Base-by-base conservation (phyloP, 202 grass and related monocot genomes). In the Thinopyrum obtusiflorum region DNA sequence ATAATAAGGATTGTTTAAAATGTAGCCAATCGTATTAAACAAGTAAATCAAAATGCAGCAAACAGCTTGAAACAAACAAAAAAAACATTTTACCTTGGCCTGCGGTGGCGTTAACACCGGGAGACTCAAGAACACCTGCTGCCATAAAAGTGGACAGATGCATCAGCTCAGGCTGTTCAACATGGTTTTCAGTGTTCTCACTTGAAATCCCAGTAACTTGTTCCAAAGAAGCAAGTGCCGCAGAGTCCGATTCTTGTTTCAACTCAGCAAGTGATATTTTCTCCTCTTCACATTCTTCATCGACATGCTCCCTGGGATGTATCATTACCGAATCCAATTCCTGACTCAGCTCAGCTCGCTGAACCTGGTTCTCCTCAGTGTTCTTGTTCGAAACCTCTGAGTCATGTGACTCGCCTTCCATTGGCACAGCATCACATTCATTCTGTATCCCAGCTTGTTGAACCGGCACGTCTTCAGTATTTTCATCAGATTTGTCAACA, bases 41-140 rank as follows among this genome's bases (percentile, higher is more conserved):
- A 65, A 65, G 70, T 81, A 40, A 85, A 82, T 11, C 11, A 78
- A 46, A 90, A 82, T 26, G 2, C 46, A 60, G 20, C 0, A 71
- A 76, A 80, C 20, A 83, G 6, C 26, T 12, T 9, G 64, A 69
- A 89, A 51, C 28, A 80, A 82, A 59, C 23, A 83, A 70, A 61
- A 3, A 0, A 89, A 68, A 63, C 11, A 76, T 76, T 42, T 90
- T 87, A 96, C 93, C 92, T 84, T 87, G 64, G 71, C 76, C 40
- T 65, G 40, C 42, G 35, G 39, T 60, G 15, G 27, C 39, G 29
- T 80, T 77, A 36, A 80, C 68, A 76, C 83, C 44, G 33, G 81
- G 78, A 79, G 20, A 86, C 0, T 79, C 46, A 5, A 61, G 26
- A 61, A 61, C 47, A 61, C 57, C 57, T 80, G 13, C 36, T 53